Percentiles rank a stretch among this genome's conserved stretches.
Evolutionary conservation across 257 asterid species (phyloP).

Genomic region (Ballota nigra): DNA sequence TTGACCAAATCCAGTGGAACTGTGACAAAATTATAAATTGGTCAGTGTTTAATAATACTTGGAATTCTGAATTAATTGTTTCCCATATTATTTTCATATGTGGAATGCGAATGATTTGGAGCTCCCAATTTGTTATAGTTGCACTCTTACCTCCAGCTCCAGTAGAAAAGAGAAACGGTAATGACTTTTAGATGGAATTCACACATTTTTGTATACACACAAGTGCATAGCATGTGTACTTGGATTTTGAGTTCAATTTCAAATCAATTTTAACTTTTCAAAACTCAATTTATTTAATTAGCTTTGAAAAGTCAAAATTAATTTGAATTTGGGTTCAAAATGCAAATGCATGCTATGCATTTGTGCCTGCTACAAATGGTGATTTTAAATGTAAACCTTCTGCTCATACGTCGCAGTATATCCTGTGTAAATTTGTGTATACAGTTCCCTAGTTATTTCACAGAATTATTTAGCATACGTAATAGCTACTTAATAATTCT

Average conservation of each 20-base stretch:
- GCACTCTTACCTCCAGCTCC: background rate
- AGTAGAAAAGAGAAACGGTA: background rate
- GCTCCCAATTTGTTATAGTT: background rate
- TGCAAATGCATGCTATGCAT: no score
- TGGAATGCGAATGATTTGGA: slow-evolving; percentile 18
- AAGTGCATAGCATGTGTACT: no score
- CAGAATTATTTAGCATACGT: background rate
- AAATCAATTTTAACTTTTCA: no score
- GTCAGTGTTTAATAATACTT: background rate
- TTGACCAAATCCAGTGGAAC: slow-evolving; percentile 21
- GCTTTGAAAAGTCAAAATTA: no score
- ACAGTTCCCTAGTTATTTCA: no score
- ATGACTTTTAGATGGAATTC: background rate
- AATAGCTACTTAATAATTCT: no score
- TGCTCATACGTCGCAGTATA: background rate
- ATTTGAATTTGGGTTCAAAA: no score
- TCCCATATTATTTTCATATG: background rate
- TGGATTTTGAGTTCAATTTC: no score
- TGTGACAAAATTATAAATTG: background rate
- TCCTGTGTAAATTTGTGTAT: background rate
- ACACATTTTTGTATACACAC: no score
- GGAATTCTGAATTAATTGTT: slow-evolving; percentile 17
- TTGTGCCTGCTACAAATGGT: background rate
- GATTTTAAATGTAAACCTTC: background rate
- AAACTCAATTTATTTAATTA: no score